A percentile compares a stretch with the other conserved stretches of the same genome.
Evolutionary conservation across 2,329 filamentous ascomycete genomes (phyloP).

Genomic region (Neocatenulostroma microsporum): DNA sequence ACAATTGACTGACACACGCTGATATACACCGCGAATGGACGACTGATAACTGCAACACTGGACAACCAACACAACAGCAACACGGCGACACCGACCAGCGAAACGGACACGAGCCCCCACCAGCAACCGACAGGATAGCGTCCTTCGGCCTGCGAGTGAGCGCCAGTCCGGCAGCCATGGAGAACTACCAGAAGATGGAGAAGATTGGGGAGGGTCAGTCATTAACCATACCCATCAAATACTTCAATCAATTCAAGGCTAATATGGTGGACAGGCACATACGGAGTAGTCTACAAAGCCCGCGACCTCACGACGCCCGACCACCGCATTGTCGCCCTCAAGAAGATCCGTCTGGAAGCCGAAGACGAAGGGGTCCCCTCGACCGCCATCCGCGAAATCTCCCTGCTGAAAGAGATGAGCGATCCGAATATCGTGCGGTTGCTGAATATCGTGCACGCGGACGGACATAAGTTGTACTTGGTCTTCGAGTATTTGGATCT

Average conservation of each 20-base stretch:
- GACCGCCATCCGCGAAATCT: conserved; percentile 91
- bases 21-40: too few species aligned
- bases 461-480: conserved; percentile 89
- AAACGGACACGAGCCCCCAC: neutral
- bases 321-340: conserved; percentile 67
- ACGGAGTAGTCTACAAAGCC: conserved; percentile 93
- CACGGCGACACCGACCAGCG: conserved; percentile 1
- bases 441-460: conserved; percentile 87
- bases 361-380: conserved; percentile 91
- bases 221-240: too few species aligned
- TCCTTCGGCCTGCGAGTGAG: conserved; percentile 3
- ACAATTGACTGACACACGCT: too few species aligned
- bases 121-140: conserved; percentile 9
- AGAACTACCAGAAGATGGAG: conserved; percentile 94
- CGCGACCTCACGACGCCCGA: conserved; percentile 73
- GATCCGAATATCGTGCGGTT: conserved; percentile 84
- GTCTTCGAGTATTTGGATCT: conserved; percentile 88
- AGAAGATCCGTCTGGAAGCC: conserved; percentile 91
- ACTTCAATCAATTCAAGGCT: conserved; percentile 5
- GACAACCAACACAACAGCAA: neutral
- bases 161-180: conserved; percentile 49
- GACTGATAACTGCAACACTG: too few species aligned
- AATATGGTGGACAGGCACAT: conserved; percentile 70
- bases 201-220: conserved; percentile 86
- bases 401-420: conserved; percentile 87